Evolutionary conservation across 2,329 filamentous ascomycete genomes (phyloP), one percentile per base, ranked within the genome.

Genomic region (Fusarium camptoceras): DNA sequence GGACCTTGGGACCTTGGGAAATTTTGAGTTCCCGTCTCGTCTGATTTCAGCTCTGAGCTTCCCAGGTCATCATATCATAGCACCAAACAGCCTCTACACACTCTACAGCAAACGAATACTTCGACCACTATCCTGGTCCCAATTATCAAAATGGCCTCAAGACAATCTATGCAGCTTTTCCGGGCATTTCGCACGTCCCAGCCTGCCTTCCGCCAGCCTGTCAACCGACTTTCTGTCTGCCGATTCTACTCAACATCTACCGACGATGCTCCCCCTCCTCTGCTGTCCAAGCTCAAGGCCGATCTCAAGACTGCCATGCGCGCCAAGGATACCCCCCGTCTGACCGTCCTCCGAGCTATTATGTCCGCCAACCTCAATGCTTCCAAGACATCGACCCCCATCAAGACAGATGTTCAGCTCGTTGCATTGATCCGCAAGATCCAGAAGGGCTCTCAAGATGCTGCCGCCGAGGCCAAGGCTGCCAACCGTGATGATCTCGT

Each of bases 301-400:
- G 89, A 92, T 72, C 83, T 92, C 66, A 92, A 92, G 81, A 79
- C 83, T 12, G 89, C 89, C 50, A 91, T 92, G 89, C 85, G 86
- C 62, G 84, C 84, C 72, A 91, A 90, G 78, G 89, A 92, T 76
- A 80, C 84, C 27, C 82, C 87, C 27, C 88, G 91, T 4, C 87
- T 94, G 27, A 82, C 86, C 41, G 91, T 93, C 39, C 85, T 95
- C 50, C 91, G 92, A 71, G 79, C 85, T 42, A 82, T 94, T 66
- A 85, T 94, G 69, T 85, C 91, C 31, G 87, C 91, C 67, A 89
- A 91, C 66, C 89, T 90, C 73, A 94, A 94, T 79, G 89, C 91
- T 34, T 91, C 89, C 77, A 94, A 94, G 81, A 93, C 91, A 16
- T 76, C 85, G 41, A 83, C 82, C 41, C 92, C 92, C n/a, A 88